phyloP scores from a whole-genome alignment of 2,329 filamentous ascomycete genomes.

The Alternaria sp. region DNA sequence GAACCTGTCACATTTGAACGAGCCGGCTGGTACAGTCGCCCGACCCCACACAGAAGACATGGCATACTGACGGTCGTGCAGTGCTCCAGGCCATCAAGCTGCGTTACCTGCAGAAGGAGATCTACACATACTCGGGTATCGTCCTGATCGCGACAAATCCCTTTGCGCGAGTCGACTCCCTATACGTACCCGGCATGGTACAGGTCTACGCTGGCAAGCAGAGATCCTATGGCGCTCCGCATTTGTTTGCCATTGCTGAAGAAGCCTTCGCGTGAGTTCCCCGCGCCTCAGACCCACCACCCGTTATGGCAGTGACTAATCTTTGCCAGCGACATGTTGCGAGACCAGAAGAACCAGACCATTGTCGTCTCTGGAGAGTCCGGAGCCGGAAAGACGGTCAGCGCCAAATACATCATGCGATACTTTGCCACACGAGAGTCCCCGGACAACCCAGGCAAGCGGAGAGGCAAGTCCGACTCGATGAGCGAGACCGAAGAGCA shows the following conservation, averaged over 20 bases:
- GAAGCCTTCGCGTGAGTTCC: slow-evolving; percentile 88
- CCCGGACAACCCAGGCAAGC: slow-evolving; percentile 81
- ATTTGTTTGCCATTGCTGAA: slow-evolving; percentile 98
- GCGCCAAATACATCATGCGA: slow-evolving; percentile 99
- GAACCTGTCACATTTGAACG: slow-evolving; percentile 96
- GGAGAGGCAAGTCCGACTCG: slow-evolving; percentile 75
- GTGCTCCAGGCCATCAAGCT: slow-evolving; percentile 97
- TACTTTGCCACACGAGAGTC: slow-evolving; percentile 98
- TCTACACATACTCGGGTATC: slow-evolving; percentile 99
- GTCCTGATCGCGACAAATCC: slow-evolving; percentile 98
- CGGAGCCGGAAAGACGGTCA: slow-evolving; percentile 98
- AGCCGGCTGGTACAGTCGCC: slow-evolving; percentile 79
- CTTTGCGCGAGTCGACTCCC: slow-evolving; percentile 94
- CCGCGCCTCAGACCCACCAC: background rate
- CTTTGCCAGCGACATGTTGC: slow-evolving; percentile 82
- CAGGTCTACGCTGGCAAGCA: slow-evolving; percentile 98
- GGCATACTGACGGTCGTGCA: slow-evolving; percentile 52
- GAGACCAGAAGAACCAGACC: slow-evolving; percentile 94
- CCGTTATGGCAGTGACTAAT: slow-evolving; percentile 20
- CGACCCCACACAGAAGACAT: slow-evolving; percentile 4
- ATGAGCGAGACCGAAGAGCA: slow-evolving; percentile 99
- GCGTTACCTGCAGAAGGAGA: slow-evolving; percentile 97
- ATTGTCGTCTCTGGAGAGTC: slow-evolving; percentile 99
- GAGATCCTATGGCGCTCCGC: slow-evolving; percentile 92
- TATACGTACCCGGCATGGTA: slow-evolving; percentile 99